Evolutionary conservation across 1,284 basidiomycete genomes (phyloP).

Genomic region (Baeospora myosura): DNA sequence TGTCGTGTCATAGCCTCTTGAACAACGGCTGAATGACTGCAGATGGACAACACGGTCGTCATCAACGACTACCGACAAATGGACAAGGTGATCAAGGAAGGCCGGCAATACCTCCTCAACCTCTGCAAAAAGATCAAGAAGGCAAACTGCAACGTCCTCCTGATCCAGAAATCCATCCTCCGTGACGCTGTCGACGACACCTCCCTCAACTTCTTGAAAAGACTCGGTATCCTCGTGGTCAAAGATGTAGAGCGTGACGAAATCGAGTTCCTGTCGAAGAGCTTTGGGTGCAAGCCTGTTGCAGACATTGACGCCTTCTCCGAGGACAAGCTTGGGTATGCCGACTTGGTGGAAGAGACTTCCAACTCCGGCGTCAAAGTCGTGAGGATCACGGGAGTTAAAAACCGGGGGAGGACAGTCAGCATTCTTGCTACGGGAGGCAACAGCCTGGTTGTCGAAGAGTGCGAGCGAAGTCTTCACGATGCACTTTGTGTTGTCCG

Average conservation of each 20-base stretch:
- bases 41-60: slow-evolving; percentile 99
- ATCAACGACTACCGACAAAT: slow-evolving; percentile 99
- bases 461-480: slow-evolving; percentile 95
- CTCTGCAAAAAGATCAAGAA: slow-evolving; percentile 99
- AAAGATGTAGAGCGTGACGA: slow-evolving; percentile 99
- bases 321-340: slow-evolving; percentile 97
- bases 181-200: slow-evolving; percentile 98
- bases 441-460: slow-evolving; percentile 93
- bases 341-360: slow-evolving; percentile 92
- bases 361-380: slow-evolving; percentile 85
- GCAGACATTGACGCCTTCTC: slow-evolving; percentile 98
- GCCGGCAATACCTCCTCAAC: slow-evolving; percentile 95
- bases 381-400: slow-evolving; percentile 92
- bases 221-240: slow-evolving; percentile 94
- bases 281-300: slow-evolving; percentile 91
- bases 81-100: slow-evolving; percentile 99
- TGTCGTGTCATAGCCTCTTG: slow-evolving; percentile 1
- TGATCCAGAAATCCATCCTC: slow-evolving; percentile 98
- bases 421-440: slow-evolving; percentile 93
- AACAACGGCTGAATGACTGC: slow-evolving; percentile 13
- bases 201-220: slow-evolving; percentile 97
- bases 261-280: slow-evolving; percentile 95
- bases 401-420: slow-evolving; percentile 92
- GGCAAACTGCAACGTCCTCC: slow-evolving; percentile 95
- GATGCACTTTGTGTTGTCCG: slow-evolving; percentile 98